These are phyloP conservation scores for Sporisorium iseilematis-ciliati DNA, from an alignment of 1,284 basidiomycete species.

Conservation along the genomic window DNA sequence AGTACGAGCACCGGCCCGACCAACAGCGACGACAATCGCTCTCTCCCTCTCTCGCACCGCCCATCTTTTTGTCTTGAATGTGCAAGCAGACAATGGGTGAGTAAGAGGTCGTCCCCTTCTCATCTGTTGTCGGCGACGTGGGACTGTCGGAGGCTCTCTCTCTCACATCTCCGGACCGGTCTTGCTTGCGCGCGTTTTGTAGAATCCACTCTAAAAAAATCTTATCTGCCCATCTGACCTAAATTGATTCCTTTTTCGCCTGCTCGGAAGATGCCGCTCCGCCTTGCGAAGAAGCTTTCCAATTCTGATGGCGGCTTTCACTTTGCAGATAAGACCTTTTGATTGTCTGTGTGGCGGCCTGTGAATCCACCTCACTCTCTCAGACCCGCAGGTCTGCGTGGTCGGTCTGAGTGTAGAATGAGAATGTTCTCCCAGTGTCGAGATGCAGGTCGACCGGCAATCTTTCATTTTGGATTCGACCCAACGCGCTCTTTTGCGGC, in stretches of 20 bases:
- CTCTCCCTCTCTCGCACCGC: neutral
- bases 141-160: neutral
- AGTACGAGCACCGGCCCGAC: constrained; percentile 30
- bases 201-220: too few relatives aligned
- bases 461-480: neutral
- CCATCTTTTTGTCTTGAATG: too few relatives aligned
- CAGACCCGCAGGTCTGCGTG: neutral
- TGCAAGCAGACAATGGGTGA: too few relatives aligned
- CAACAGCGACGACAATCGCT: constrained; percentile 8
- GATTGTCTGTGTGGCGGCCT: too few relatives aligned
- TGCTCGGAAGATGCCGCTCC: constrained; percentile 6
- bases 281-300: neutral
- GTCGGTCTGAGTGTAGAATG: neutral
- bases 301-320: neutral
- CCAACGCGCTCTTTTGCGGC: neutral
- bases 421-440: neutral
- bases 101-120: too few relatives aligned
- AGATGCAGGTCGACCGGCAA: neutral
- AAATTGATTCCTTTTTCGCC: neutral
- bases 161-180: neutral
- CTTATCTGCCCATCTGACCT: constrained; percentile 1
- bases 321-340: neutral
- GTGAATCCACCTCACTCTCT: neutral
- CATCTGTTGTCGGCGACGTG: too few relatives aligned
- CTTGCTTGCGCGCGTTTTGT: neutral